phyloP scores from a whole-genome alignment of 2,329 filamentous ascomycete species.

The Graphiopsis chlorocephala region DNA sequence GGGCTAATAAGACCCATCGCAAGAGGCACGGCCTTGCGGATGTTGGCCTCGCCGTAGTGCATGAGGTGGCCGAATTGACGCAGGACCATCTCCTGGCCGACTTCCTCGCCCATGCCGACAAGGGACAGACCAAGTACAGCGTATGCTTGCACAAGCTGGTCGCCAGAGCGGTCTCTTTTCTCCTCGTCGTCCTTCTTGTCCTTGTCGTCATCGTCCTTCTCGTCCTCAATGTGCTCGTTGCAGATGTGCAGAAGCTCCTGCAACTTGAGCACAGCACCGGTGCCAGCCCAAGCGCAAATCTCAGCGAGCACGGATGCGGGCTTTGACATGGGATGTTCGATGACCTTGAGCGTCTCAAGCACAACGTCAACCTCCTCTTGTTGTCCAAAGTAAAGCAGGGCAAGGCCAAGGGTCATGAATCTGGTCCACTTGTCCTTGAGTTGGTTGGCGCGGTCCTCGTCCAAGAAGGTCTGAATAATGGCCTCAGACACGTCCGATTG shows the following conservation, averaged over 20 bases:
- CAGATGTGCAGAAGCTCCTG: slow-evolving; percentile 97
- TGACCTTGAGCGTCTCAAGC: slow-evolving; percentile 91
- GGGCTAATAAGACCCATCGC: slow-evolving; percentile 96
- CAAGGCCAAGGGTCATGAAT: slow-evolving; percentile 91
- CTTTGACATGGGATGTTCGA: slow-evolving; percentile 95
- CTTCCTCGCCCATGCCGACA: slow-evolving; percentile 96
- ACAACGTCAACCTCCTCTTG: slow-evolving; percentile 99
- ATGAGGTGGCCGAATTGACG: slow-evolving; percentile 97
- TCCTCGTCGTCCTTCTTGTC: slow-evolving; percentile 60
- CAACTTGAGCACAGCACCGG: slow-evolving; percentile 92
- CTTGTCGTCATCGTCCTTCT: slow-evolving; percentile 70
- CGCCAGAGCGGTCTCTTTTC: slow-evolving; percentile 68
- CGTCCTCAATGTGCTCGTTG: slow-evolving; percentile 94
- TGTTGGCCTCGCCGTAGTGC: slow-evolving; percentile 98
- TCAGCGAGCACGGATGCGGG: slow-evolving; percentile 92
- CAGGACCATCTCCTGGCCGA: slow-evolving; percentile 98
- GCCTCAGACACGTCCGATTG: slow-evolving; percentile 88
- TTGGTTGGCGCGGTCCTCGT: slow-evolving; percentile 86
- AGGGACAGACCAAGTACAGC: slow-evolving; percentile 91
- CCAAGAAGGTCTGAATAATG: slow-evolving; percentile 87
- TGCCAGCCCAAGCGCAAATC: slow-evolving; percentile 97
- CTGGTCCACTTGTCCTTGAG: slow-evolving; percentile 98
- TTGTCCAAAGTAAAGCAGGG: slow-evolving; percentile 89
- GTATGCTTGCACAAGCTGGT: slow-evolving; percentile 93
- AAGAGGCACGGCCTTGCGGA: slow-evolving; percentile 89